A percentile compares a stretch with the other conserved stretches of the same genome.
Evolutionary conservation across 805 yeast genomes (phyloP).

Genomic region (Kuraishia capsulata): DNA sequence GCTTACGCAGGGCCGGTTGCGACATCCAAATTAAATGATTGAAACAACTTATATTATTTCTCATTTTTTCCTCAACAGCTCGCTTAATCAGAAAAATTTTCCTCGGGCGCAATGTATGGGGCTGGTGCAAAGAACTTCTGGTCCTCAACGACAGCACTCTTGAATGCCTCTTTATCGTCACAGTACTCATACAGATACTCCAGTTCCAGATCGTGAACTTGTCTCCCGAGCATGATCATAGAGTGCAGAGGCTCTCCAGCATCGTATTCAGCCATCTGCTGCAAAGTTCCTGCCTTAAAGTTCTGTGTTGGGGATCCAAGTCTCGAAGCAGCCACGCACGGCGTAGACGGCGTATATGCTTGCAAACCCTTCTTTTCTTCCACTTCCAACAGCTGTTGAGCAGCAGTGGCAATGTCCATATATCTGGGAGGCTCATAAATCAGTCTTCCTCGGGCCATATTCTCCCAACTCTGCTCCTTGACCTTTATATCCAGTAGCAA

Average conservation of each 20-base stretch:
- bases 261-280: conserved; percentile 72
- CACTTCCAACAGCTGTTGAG: conserved; percentile 77
- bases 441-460: conserved; percentile 84
- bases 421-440: conserved; percentile 96
- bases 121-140: conserved; percentile 72
- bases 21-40: too few relatives aligned
- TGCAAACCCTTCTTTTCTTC: conserved; percentile 69
- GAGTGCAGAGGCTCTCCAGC: conserved; percentile 95
- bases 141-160: conserved; percentile 36
- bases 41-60: too few relatives aligned
- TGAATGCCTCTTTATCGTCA: conserved; percentile 45
- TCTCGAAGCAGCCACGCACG: conserved; percentile 89
- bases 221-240: conserved; percentile 82
- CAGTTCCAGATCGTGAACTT: conserved; percentile 86
- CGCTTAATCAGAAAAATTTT: conserved; percentile 13
- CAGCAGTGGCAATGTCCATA: conserved; percentile 88
- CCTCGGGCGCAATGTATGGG: conserved; percentile 49
- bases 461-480: conserved; percentile 91
- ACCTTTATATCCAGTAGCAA: conserved; percentile 88
- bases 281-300: conserved; percentile 78
- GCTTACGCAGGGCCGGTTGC: too few relatives aligned
- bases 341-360: conserved; percentile 81
- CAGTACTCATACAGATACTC: conserved; percentile 77
- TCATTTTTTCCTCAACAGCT: too few relatives aligned
- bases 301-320: conserved; percentile 79